phyloP scores from a whole-genome alignment of 495 filamentous ascomycete genomes.

The Umbilicaria muhlenbergii region DNA sequence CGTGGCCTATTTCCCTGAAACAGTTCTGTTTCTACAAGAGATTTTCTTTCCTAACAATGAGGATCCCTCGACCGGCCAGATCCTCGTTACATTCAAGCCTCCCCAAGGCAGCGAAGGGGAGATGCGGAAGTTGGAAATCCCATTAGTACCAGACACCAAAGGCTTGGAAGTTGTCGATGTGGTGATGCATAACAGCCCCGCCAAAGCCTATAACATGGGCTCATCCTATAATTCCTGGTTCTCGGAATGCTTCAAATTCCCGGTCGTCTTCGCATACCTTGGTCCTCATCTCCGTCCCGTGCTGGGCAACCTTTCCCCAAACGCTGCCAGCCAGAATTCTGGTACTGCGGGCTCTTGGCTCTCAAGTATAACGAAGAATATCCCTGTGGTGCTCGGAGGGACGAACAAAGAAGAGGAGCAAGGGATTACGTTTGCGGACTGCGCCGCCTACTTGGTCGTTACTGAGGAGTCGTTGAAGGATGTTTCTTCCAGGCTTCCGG shows the following conservation, averaged over 20 bases:
- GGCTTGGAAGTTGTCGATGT: slow-evolving; percentile 36
- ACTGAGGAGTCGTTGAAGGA: slow-evolving; percentile 53
- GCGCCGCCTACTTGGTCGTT: slow-evolving; percentile 59
- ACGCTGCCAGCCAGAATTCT: slow-evolving; percentile 1
- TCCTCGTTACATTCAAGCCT: slow-evolving; percentile 40
- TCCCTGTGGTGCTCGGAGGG: slow-evolving; percentile 12
- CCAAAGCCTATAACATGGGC: slow-evolving; percentile 53
- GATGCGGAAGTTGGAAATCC: slow-evolving; percentile 33
- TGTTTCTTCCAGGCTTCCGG: slow-evolving; percentile 43
- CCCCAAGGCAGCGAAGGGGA: slow-evolving; percentile 8
- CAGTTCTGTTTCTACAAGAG: slow-evolving; percentile 51
- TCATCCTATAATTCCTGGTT: slow-evolving; percentile 57
- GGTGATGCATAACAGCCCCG: slow-evolving; percentile 45
- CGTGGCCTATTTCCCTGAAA: slow-evolving; percentile 42
- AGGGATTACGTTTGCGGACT: slow-evolving; percentile 67
- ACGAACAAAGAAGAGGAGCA: slow-evolving; percentile 14
- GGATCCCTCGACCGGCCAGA: slow-evolving; percentile 15
- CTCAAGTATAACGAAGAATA: slow-evolving; percentile 23
- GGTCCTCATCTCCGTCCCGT: slow-evolving; percentile 46
- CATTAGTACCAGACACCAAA: slow-evolving; percentile 38
- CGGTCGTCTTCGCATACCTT: slow-evolving; percentile 51
- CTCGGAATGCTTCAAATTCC: slow-evolving; percentile 49
- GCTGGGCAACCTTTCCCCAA: slow-evolving; percentile 38
- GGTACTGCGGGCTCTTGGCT: slow-evolving; percentile 24
- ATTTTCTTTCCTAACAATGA: slow-evolving; percentile 24